Percentiles rank a stretch among this genome's conserved stretches.
These are phyloP conservation scores for Boletales sp. DNA, from an alignment of 768 basidiomycete species.

Conservation along the genomic window DNA sequence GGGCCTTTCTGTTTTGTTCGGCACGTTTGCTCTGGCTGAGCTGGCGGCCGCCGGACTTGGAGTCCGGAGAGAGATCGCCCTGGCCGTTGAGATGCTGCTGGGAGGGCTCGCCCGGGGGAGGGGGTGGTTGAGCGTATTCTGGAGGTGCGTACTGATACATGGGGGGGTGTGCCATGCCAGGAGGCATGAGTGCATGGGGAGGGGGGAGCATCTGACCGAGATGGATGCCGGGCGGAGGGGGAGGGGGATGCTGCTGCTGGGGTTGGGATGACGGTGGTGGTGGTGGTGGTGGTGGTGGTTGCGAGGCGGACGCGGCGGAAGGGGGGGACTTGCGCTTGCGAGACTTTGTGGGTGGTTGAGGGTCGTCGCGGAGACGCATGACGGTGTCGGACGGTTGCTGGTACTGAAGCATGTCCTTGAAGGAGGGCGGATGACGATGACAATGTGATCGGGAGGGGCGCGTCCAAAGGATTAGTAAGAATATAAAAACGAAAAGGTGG, in stretches of 20 bases:
- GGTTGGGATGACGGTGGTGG: neutral
- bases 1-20: constrained; percentile 93
- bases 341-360: constrained; percentile 21
- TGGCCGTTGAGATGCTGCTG: constrained; percentile 28
- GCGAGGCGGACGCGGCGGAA: constrained; percentile 20
- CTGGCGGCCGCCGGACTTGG: constrained; percentile 41
- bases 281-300: neutral
- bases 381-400: constrained; percentile 21
- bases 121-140: constrained; percentile 27
- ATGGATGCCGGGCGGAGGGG: constrained; percentile 33
- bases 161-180: constrained; percentile 28
- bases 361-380: constrained; percentile 68
- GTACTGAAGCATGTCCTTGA: constrained; percentile 33
- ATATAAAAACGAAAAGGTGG: constrained; percentile 19
- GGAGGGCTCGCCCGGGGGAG: constrained; percentile 23
- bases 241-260: constrained; percentile 30
- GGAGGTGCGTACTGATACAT: constrained; percentile 36
- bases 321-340: constrained; percentile 75
- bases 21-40: constrained; percentile 83
- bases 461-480: constrained; percentile 34
- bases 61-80: neutral
- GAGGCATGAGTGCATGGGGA: constrained; percentile 49
- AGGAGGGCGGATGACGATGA: constrained; percentile 22
- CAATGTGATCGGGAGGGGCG: constrained; percentile 28
- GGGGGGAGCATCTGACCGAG: constrained; percentile 56